Evolutionary conservation across 768 basidiomycete species (phyloP), one percentile per base, ranked within the genome.

Genomic region (Boletus tomentosulus): DNA sequence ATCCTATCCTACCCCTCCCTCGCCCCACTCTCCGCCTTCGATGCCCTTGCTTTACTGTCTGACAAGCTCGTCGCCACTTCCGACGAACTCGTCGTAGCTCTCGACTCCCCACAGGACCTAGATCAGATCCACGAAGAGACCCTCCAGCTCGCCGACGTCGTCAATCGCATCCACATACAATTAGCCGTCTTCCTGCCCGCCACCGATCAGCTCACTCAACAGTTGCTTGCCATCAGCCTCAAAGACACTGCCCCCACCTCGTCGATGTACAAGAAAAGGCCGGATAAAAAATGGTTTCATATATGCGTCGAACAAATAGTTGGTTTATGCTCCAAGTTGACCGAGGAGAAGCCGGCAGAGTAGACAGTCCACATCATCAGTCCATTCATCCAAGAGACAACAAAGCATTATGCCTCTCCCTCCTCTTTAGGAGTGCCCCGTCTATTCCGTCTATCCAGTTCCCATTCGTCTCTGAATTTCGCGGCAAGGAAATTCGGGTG

Each of bases 31-130:
- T 47, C 62, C 22, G 48, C 60, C n/a, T 69, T 87, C n/a, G 86
- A 87, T 61, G 50, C 61, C 22, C 72, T 91, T 6, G 74, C 78
- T 15, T 37, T 63, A 3, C 71, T 71, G 9, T 89, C 87, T 3
- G 72, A 78, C 30, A 62, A 68, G 7, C 73, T 88, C 22, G 73
- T 85, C 16, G 65, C 76, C 46, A 74, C 78, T 3, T 75, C 80
- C 4, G 89, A 91, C 63, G 85, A 91, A 38, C 71, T 89, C 50
- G 77, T 85, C 22, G 76, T 85, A n/a, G 71, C 83, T 3, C 70
- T 87, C 38, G 87, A 90, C 63, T 57, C 79, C 0, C 85, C 86
- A 5, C 87, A 90, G 61, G 75, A 83, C 53, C 62, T 66, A 0
- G 60, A 62, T 1, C 67, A 74, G 33, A 67, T 88, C 48, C 58